Evolutionary conservation across 495 filamentous ascomycete genomes (phyloP).

Genomic region (Lasiosphaeria ovina): DNA sequence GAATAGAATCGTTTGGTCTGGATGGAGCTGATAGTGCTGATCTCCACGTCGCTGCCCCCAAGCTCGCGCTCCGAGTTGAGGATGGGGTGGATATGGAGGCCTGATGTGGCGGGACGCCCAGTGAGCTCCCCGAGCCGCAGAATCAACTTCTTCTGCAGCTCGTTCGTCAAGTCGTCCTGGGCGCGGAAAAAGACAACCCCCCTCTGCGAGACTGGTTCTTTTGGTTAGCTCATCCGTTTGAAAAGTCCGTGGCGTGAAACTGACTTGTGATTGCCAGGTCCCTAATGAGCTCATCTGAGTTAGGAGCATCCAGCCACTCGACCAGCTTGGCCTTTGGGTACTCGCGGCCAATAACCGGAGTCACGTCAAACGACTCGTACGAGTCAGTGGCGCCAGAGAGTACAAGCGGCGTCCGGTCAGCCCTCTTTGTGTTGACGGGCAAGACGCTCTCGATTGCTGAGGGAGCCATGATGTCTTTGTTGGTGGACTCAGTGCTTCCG

Average conservation of each 20-base stretch:
- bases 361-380: constrained; percentile 63
- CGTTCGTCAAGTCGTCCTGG: constrained; percentile 50
- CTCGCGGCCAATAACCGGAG: constrained; percentile 67
- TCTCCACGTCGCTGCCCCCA: constrained; percentile 64
- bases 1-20: constrained; percentile 56
- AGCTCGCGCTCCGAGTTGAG: constrained; percentile 58
- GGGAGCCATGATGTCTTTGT: constrained; percentile 28
- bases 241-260: constrained; percentile 7
- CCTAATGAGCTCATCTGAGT: constrained; percentile 63
- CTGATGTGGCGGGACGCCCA: constrained; percentile 60
- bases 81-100: constrained; percentile 70
- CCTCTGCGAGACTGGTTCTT: constrained; percentile 63
- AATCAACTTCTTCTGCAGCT: constrained; percentile 56
- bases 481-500: background rate
- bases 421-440: constrained; percentile 18
- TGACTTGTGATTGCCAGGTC: constrained; percentile 70
- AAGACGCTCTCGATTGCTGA: constrained; percentile 27
- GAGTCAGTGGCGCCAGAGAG: constrained; percentile 54
- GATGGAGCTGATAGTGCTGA: constrained; percentile 65
- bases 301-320: constrained; percentile 61
- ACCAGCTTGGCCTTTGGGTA: constrained; percentile 59
- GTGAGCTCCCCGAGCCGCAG: constrained; percentile 61
- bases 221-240: background rate
- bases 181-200: constrained; percentile 79
- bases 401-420: constrained; percentile 41